phyloP scores from a whole-genome alignment of 2,329 filamentous ascomycete genomes.

The Aspergillus brasiliensis region DNA sequence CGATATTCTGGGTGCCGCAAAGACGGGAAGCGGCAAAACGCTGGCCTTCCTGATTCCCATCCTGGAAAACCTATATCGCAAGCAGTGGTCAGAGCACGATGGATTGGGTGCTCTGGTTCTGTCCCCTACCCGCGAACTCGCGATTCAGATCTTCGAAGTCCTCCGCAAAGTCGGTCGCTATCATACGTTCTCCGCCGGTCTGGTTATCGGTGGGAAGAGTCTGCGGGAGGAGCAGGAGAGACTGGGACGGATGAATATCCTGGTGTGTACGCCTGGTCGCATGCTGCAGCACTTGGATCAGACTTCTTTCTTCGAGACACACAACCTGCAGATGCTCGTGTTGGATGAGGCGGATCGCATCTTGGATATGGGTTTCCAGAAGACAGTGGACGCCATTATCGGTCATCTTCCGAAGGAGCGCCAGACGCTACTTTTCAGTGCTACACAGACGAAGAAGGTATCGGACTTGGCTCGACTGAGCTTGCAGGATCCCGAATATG shows the following conservation, averaged over 20 bases:
- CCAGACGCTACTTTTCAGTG: slow-evolving; percentile 93
- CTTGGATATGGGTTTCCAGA: slow-evolving; percentile 95
- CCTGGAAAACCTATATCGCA: slow-evolving; percentile 86
- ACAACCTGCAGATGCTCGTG: slow-evolving; percentile 89
- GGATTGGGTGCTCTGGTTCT: slow-evolving; percentile 91
- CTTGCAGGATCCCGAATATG: slow-evolving; percentile 88
- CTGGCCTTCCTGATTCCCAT: slow-evolving; percentile 90
- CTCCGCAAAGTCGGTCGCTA: slow-evolving; percentile 85
- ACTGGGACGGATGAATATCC: slow-evolving; percentile 88
- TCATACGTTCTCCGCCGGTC: slow-evolving; percentile 86
- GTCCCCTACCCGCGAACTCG: slow-evolving; percentile 90
- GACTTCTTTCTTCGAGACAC: slow-evolving; percentile 84
- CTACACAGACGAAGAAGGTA: slow-evolving; percentile 92
- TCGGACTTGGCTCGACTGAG: slow-evolving; percentile 88
- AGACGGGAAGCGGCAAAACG: slow-evolving; percentile 94
- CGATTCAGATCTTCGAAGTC: slow-evolving; percentile 96
- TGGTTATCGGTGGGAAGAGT: slow-evolving; percentile 92
- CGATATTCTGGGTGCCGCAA: slow-evolving; percentile 91
- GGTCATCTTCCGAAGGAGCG: slow-evolving; percentile 83
- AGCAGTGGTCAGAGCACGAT: slow-evolving; percentile 86
- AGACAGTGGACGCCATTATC: slow-evolving; percentile 85
- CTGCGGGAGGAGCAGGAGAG: slow-evolving; percentile 84
- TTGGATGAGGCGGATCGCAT: slow-evolving; percentile 96
- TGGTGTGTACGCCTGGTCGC: slow-evolving; percentile 91
- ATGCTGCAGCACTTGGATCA: slow-evolving; percentile 96